Evolutionary conservation across 345 rosid genomes (phyloP).

Genomic region (Arabis hirsuta): DNA sequence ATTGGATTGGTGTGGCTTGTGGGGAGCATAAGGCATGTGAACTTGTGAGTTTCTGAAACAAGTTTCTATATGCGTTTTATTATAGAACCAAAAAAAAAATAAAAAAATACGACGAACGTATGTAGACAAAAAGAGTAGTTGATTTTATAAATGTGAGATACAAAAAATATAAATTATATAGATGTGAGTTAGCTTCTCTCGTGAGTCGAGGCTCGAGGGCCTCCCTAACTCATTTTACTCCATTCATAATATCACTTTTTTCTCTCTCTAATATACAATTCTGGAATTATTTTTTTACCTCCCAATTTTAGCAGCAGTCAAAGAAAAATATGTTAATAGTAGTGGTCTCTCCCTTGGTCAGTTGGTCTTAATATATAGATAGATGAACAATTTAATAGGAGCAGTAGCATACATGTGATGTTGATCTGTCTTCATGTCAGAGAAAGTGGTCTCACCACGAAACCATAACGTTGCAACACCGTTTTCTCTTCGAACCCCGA

Average conservation of each 20-base stretch:
- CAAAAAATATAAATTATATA: too few relatives aligned
- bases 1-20: slow-evolving; percentile 35
- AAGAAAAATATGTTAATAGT: not conserved
- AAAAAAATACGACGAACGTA: too few relatives aligned
- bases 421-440: slow-evolving; percentile 42
- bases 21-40: slow-evolving; percentile 40
- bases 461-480: slow-evolving; percentile 32
- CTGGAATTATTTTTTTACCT: not conserved
- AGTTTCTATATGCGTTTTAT: not conserved
- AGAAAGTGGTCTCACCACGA: slow-evolving; percentile 44
- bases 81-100: too few relatives aligned
- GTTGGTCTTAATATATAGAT: not conserved
- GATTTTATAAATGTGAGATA: not conserved
- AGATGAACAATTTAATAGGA: slow-evolving; percentile 27
- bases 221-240: not conserved
- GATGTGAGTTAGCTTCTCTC: too few relatives aligned
- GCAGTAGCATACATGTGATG: slow-evolving; percentile 38
- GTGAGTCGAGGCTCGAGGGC: too few relatives aligned
- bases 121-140: not conserved
- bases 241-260: not conserved
- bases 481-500: slow-evolving; percentile 37
- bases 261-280: not conserved
- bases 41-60: slow-evolving; percentile 20
- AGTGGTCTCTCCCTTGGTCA: not conserved
- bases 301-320: not conserved